Conservation (phyloP, 768 basidiomycete genomes). For the Lactifluus echinatus region DNA sequence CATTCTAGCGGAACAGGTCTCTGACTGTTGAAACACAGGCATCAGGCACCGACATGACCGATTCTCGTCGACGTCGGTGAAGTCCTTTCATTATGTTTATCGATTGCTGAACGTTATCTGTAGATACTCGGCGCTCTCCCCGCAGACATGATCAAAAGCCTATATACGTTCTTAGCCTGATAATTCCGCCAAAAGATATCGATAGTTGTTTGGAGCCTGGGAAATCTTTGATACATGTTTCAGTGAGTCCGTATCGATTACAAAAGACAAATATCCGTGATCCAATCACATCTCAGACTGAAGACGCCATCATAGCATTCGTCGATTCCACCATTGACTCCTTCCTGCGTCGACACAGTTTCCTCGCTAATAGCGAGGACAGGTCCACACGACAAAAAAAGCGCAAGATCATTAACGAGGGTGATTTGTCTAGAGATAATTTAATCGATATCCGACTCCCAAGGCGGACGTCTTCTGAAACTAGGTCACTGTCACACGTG, state of each 20-base stretch:
- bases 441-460: not conserved
- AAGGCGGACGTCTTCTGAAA: not conserved
- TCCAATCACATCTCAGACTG: slow-evolving; percentile 38
- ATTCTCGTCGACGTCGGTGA: slow-evolving; percentile 5
- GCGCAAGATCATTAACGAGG: slow-evolving; percentile 30
- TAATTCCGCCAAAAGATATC: slow-evolving; percentile 52
- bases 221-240: slow-evolving; percentile 58
- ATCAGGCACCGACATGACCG: slow-evolving; percentile 6
- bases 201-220: slow-evolving; percentile 79
- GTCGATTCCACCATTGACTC: slow-evolving; percentile 48
- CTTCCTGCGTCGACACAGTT: slow-evolving; percentile 60
- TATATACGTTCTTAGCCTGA: slow-evolving; percentile 75
- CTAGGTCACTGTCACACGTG: not conserved
- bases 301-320: slow-evolving; percentile 44
- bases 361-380: slow-evolving; percentile 28
- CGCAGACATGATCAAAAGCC: slow-evolving; percentile 72
- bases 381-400: slow-evolving; percentile 43
- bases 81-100: slow-evolving; percentile 8
- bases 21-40: slow-evolving; percentile 3
- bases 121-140: slow-evolving; percentile 62
- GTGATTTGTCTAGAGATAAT: not conserved
- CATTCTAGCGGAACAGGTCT: slow-evolving; percentile 15
- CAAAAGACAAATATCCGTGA: slow-evolving; percentile 8
- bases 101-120: slow-evolving; percentile 8
- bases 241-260: slow-evolving; percentile 36